These are phyloP conservation scores for Exophiala xenobiotica DNA, from an alignment of 2,329 filamentous ascomycete genomes.

Conservation along the genomic window DNA sequence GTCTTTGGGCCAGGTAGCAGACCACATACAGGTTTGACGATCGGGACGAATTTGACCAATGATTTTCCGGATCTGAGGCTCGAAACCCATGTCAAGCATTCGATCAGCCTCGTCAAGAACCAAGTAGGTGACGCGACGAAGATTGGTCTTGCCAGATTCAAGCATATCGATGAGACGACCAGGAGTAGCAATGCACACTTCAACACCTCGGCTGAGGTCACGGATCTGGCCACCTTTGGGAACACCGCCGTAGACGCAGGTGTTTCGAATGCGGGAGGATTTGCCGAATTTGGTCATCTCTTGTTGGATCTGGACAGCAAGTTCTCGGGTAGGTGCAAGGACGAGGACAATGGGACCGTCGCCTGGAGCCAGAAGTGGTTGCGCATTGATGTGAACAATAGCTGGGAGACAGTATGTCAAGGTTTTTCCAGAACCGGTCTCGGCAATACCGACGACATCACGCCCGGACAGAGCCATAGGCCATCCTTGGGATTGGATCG, in stretches of 20 bases:
- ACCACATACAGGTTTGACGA: conserved; percentile 99
- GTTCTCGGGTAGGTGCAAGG: conserved; percentile 91
- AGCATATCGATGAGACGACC: conserved; percentile 98
- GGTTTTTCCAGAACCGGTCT: conserved; percentile 99
- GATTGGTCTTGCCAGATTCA: conserved; percentile 95
- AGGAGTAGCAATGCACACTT: conserved; percentile 97
- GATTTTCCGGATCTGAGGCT: conserved; percentile 99
- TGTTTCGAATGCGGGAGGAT: conserved; percentile 96
- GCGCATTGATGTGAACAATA: conserved; percentile 99
- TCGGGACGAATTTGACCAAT: conserved; percentile 96
- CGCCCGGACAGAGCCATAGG: conserved; percentile 98
- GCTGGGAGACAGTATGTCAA: conserved; percentile 96
- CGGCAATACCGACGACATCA: conserved; percentile 97
- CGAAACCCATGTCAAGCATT: conserved; percentile 99
- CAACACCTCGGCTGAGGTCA: conserved; percentile 89
- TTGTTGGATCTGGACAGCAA: conserved; percentile 97
- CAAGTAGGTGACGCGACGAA: conserved; percentile 95
- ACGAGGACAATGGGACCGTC: conserved; percentile 97
- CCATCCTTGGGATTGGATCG: conserved; percentile 98
- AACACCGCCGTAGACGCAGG: conserved; percentile 98
- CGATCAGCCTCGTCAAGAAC: conserved; percentile 98
- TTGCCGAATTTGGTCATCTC: conserved; percentile 99
- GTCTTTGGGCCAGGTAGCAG: conserved; percentile 98
- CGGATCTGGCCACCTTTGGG: conserved; percentile 97
- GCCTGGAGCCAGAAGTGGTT: conserved; percentile 89